Evolutionary conservation across 306 rosid species (phyloP).

Genomic region (Canavalia gladiata): DNA sequence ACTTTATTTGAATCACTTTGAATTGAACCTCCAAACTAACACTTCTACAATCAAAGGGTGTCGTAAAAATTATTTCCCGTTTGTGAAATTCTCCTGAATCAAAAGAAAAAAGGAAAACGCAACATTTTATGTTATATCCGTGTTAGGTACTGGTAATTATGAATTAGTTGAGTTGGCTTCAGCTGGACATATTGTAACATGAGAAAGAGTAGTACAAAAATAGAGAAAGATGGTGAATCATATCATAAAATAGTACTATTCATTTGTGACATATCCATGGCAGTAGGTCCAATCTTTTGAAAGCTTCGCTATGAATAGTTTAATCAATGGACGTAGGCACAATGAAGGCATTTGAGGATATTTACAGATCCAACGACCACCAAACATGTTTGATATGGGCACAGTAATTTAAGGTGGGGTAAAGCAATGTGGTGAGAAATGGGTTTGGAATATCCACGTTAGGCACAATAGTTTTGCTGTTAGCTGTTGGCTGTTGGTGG

Average conservation of each 20-base stretch:
- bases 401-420: conserved; percentile 29
- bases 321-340: conserved; percentile 25
- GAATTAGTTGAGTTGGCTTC: conserved; percentile 38
- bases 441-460: conserved; percentile 14
- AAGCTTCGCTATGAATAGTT: conserved; percentile 33
- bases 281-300: conserved; percentile 36
- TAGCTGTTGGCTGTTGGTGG: background rate
- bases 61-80: background rate
- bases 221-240: conserved; percentile 32
- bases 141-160: conserved; percentile 24
- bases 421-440: conserved; percentile 8
- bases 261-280: conserved; percentile 2
- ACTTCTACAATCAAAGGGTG: conserved; percentile 16
- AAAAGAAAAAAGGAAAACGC: background rate
- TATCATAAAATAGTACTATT: conserved; percentile 14
- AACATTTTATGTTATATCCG: conserved; percentile 7
- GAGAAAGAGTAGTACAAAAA: conserved; percentile 36
- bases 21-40: background rate
- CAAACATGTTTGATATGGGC: conserved; percentile 24
- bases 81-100: background rate
- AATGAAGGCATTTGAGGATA: conserved; percentile 13
- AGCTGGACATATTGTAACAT: conserved; percentile 26
- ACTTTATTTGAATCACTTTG: background rate
- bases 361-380: conserved; percentile 43
- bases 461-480: background rate